Conservation (phyloP, 305 asterid species). For the Fraxinus latifolia region DNA sequence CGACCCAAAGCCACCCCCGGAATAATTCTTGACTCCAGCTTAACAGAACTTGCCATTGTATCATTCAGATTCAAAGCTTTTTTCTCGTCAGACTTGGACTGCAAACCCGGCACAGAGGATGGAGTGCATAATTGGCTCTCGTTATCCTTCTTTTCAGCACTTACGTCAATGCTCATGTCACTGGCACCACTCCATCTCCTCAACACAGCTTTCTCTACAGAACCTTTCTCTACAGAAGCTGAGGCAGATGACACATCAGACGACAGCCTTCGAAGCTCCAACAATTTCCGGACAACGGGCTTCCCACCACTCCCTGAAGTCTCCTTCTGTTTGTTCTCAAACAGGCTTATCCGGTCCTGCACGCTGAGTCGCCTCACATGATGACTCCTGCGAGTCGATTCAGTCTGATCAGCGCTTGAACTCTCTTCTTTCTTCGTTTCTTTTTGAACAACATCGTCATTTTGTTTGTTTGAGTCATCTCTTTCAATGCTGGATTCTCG, state of each 20-base stretch:
- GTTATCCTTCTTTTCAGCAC: constrained; percentile 61
- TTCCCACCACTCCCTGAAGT: constrained; percentile 53
- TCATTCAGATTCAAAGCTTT: constrained; percentile 32
- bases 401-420: constrained; percentile 37
- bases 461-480: constrained; percentile 38
- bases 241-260: constrained; percentile 60
- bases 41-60: constrained; percentile 34
- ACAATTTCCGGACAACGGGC: constrained; percentile 53
- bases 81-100: constrained; percentile 33
- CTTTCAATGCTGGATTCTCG: constrained; percentile 50
- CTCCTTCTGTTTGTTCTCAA: constrained; percentile 91
- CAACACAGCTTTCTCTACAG: constrained; percentile 64
- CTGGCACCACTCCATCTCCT: constrained; percentile 94
- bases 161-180: constrained; percentile 89
- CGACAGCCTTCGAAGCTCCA: constrained; percentile 68
- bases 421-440: constrained; percentile 40
- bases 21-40: constrained; percentile 39
- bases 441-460: constrained; percentile 30
- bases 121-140: constrained; percentile 60
- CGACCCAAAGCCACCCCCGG: constrained; percentile 19
- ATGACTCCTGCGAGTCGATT: constrained; percentile 46
- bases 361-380: constrained; percentile 76
- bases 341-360: constrained; percentile 80
- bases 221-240: constrained; percentile 52
- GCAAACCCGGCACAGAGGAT: constrained; percentile 34